These are phyloP conservation scores for Scopulariopsis brevicaulis DNA, from an alignment of 2,329 filamentous ascomycete species.

Conservation along the genomic window DNA sequence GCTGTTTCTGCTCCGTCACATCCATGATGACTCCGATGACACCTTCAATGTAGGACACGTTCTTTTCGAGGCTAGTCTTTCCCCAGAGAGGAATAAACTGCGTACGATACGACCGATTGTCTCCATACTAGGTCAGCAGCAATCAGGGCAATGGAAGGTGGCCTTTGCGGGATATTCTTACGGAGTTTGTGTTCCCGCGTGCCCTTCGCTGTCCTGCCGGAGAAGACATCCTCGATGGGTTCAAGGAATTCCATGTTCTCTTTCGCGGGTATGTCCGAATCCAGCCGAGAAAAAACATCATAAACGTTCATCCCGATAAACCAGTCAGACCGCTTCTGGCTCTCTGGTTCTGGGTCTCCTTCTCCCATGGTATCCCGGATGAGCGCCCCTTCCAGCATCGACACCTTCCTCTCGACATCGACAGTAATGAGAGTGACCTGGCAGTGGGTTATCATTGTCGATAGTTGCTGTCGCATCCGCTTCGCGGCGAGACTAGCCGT, in stretches of 20 bases:
- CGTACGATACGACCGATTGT: constrained; percentile 58
- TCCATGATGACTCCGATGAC: constrained; percentile 74
- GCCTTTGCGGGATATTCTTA: constrained; percentile 12
- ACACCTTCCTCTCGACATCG: constrained; percentile 48
- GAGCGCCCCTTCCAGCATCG: constrained; percentile 58
- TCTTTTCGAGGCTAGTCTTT: constrained; percentile 3
- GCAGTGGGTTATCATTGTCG: constrained; percentile 63
- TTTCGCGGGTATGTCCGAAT: constrained; percentile 26
- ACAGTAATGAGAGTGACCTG: constrained; percentile 68
- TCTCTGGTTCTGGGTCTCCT: constrained; percentile 6
- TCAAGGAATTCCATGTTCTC: constrained; percentile 37
- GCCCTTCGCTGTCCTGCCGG: constrained; percentile 47
- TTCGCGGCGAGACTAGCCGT: constrained; percentile 55
- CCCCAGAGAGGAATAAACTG: constrained; percentile 41
- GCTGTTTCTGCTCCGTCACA: constrained; percentile 58
- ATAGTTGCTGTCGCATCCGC: constrained; percentile 56
- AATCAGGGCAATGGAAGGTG: not conserved
- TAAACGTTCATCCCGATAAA: constrained; percentile 52
- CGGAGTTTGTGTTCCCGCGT: constrained; percentile 52
- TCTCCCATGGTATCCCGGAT: constrained; percentile 32
- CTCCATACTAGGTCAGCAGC: constrained; percentile 16
- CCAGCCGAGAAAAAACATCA: constrained; percentile 46
- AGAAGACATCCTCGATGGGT: constrained; percentile 53
- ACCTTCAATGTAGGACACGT: constrained; percentile 48
- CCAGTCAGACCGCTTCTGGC: constrained; percentile 27